Percentiles rank a stretch among this genome's conserved stretches.
Conservation (phyloP, 352 stramenopile species). For the Globisporangium spiculum region DNA sequence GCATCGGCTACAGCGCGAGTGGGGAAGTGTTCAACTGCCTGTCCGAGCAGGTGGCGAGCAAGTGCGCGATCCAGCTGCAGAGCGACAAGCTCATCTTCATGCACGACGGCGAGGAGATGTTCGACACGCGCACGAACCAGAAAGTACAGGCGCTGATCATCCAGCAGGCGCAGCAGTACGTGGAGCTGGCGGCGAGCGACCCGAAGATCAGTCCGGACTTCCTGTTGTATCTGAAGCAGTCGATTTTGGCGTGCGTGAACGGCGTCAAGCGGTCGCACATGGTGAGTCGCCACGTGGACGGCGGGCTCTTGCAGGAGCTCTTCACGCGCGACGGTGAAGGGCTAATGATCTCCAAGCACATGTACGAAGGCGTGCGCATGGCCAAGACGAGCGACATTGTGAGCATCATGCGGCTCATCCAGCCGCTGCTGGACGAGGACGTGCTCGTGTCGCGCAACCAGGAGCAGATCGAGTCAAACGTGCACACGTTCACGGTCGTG, state of each 20-base stretch:
- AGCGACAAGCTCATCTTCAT: constrained; percentile 90
- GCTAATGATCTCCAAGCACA: constrained; percentile 96
- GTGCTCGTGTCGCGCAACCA: constrained; percentile 86
- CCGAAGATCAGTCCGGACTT: constrained; percentile 64
- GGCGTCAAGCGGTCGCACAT: constrained; percentile 84
- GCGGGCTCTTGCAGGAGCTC: constrained; percentile 95
- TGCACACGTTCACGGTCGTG: constrained; percentile 86
- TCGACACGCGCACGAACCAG: constrained; percentile 80
- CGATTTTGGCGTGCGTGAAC: constrained; percentile 79
- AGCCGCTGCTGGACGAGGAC: constrained; percentile 85
- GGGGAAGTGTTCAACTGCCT: constrained; percentile 93
- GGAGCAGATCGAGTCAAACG: constrained; percentile 88
- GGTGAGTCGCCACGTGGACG: constrained; percentile 83
- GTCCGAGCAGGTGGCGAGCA: constrained; percentile 87
- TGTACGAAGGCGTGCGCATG: constrained; percentile 95
- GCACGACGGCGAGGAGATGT: constrained; percentile 85
- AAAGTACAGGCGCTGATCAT: constrained; percentile 78
- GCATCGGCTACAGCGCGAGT: constrained; percentile 93
- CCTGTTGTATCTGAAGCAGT: constrained; percentile 81
- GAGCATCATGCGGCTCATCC: constrained; percentile 85
- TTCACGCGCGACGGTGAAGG: constrained; percentile 97
- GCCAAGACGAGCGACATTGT: constrained; percentile 91
- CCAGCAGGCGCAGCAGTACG: constrained; percentile 80
- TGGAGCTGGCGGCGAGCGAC: constrained; percentile 58
- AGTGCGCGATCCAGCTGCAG: constrained; percentile 78